These are phyloP conservation scores for Asterophora parasitica DNA, from an alignment of 768 basidiomycete genomes.

Conservation along the genomic window DNA sequence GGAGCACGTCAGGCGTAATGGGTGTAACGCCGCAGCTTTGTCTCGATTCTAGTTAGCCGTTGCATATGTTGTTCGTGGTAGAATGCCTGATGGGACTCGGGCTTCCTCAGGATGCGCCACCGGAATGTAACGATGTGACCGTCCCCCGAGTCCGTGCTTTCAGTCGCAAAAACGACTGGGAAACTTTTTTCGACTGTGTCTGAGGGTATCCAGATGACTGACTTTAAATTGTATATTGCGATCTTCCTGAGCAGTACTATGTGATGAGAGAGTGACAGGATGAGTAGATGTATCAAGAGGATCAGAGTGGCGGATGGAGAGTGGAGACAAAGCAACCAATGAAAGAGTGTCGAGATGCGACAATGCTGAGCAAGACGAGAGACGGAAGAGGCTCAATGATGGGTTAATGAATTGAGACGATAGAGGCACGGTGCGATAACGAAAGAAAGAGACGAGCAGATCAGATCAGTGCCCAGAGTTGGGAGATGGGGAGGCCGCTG, in stretches of 20 bases:
- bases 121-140: too few relatives aligned
- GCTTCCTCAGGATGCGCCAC: too few relatives aligned
- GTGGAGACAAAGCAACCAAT: neutral
- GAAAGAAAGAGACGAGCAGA: neutral
- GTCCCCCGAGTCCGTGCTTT: too few relatives aligned
- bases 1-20: too few relatives aligned
- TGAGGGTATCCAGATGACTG: neutral
- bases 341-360: neutral
- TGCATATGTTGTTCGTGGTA: too few relatives aligned
- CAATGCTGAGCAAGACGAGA: conserved; percentile 1
- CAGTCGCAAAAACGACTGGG: too few relatives aligned
- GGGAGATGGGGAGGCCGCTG: conserved; percentile 46
- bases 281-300: conserved; percentile 15
- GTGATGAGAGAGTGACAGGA: conserved; percentile 7
- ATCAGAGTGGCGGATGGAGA: conserved; percentile 2
- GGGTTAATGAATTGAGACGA: neutral
- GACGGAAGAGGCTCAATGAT: conserved; percentile 1
- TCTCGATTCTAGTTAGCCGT: too few relatives aligned
- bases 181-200: too few relatives aligned
- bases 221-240: conserved; percentile 9
- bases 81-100: too few relatives aligned
- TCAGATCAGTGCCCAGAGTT: conserved; percentile 27
- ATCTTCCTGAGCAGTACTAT: conserved; percentile 14
- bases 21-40: too few relatives aligned
- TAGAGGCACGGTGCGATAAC: neutral